Conservation (phyloP, 2,329 filamentous ascomycete genomes). For the Aspergillus alliaceus region DNA sequence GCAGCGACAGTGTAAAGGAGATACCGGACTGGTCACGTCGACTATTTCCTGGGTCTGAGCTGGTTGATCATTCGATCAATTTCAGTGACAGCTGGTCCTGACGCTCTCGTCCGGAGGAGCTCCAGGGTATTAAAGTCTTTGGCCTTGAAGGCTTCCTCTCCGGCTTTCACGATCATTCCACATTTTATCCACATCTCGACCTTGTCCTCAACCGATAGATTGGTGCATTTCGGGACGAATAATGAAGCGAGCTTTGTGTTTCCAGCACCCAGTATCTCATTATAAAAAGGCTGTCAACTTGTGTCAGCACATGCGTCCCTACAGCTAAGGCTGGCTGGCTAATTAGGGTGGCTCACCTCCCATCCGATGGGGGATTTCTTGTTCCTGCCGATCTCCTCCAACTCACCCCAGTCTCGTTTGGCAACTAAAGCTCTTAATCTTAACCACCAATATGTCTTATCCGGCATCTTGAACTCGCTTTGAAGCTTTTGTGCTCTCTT, state of each 20-base stretch:
- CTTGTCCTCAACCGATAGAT: conserved; percentile 65
- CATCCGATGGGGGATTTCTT: conserved; percentile 92
- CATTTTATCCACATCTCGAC: conserved; percentile 97
- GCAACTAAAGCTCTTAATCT: conserved; percentile 84
- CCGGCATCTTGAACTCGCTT: conserved; percentile 87
- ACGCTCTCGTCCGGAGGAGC: conserved; percentile 71
- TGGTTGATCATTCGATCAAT: conserved; percentile 75
- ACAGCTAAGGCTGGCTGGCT: conserved; percentile 8
- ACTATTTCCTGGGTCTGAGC: conserved; percentile 46
- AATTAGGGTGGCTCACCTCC: conserved; percentile 68
- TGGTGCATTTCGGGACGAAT: conserved; percentile 86
- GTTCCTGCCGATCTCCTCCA: conserved; percentile 75
- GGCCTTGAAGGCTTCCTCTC: conserved; percentile 81
- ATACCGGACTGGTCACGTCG: conserved; percentile 13
- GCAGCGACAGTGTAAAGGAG: conserved; percentile 7
- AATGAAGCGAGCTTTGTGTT: conserved; percentile 80
- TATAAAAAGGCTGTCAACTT: conserved; percentile 76
- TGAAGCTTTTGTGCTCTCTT: conserved; percentile 86
- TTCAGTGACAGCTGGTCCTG: conserved; percentile 68
- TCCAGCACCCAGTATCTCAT: conserved; percentile 81
- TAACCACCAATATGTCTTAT: conserved; percentile 86
- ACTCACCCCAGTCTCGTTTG: conserved; percentile 85
- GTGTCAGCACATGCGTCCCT: conserved; percentile 28
- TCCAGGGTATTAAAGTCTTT: conserved; percentile 78
- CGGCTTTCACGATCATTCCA: conserved; percentile 82